Conservation (phyloP, 2,329 filamentous ascomycete species). For the Cordyceps militaris region DNA sequence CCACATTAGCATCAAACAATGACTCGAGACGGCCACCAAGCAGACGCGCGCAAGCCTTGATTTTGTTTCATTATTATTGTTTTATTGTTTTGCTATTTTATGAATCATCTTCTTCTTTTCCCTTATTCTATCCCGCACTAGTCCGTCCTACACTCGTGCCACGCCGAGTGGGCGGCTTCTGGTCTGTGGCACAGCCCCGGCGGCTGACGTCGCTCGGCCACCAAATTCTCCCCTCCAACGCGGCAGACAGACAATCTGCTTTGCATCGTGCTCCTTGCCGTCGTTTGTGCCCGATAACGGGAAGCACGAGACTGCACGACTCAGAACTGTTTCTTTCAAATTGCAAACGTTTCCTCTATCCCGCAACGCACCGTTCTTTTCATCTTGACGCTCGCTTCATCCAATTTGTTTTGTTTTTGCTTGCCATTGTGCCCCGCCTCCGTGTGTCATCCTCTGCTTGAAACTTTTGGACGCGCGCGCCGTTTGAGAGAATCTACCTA, state of each 20-base stretch:
- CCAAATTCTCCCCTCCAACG: neutral
- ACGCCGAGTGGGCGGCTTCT: neutral
- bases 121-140: neutral
- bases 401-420: neutral
- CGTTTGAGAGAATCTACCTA: no score
- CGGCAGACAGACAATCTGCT: neutral
- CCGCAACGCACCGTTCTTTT: neutral
- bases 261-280: neutral
- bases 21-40: neutral
- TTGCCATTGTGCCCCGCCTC: neutral
- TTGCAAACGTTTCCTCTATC: neutral
- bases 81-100: neutral
- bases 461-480: neutral
- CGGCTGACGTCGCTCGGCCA: slow-evolving; percentile 9
- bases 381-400: neutral
- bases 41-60: neutral
- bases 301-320: neutral
- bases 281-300: neutral
- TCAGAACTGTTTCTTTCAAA: neutral
- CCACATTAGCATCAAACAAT: neutral
- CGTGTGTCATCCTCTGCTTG: neutral
- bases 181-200: slow-evolving; percentile 8
- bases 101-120: neutral
- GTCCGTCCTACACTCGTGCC: neutral
- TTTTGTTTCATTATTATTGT: neutral